Percentiles rank a stretch among this genome's conserved stretches.
Conservation (phyloP, 441 rosid genomes). For the Viola pubescens region DNA sequence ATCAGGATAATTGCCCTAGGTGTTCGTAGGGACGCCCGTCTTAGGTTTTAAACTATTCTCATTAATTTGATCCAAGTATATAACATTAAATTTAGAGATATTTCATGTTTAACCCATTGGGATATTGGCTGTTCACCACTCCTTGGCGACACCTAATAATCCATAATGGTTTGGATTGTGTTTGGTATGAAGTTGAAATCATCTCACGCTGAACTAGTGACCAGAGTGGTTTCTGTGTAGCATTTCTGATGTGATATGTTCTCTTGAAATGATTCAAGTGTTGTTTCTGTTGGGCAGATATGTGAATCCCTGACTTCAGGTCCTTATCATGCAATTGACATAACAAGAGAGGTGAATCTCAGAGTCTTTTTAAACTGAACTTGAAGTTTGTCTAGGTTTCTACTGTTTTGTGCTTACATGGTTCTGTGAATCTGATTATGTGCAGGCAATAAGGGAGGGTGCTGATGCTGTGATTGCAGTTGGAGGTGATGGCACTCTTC, state of each 20-base stretch:
- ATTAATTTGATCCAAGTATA: no score
- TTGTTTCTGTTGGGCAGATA: slow-evolving; percentile 35
- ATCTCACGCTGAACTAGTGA: no score
- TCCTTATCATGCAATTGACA: slow-evolving; percentile 87
- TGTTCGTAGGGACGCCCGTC: no score
- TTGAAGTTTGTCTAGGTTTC: slow-evolving; percentile 14
- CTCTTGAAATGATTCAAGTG: neutral
- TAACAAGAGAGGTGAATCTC: slow-evolving; percentile 76
- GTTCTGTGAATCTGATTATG: slow-evolving; percentile 10
- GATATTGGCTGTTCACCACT: no score
- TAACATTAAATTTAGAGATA: no score
- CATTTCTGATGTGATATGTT: neutral
- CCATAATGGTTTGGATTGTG: no score
- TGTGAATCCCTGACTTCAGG: slow-evolving; percentile 82
- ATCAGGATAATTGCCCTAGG: no score
- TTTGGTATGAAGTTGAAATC: no score
- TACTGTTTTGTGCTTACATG: no score
- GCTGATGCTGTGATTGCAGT: slow-evolving; percentile 97
- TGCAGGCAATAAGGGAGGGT: slow-evolving; percentile 84
- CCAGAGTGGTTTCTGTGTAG: neutral
- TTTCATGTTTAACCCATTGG: no score
- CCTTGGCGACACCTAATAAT: no score
- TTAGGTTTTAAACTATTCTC: no score
- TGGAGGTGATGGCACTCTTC: slow-evolving; percentile 98
- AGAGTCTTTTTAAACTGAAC: neutral